A percentile compares a stretch with the other conserved stretches of the same genome.
Conservation (phyloP, 192 early-diverging fungal species). For the Kappamyces sp. region DNA sequence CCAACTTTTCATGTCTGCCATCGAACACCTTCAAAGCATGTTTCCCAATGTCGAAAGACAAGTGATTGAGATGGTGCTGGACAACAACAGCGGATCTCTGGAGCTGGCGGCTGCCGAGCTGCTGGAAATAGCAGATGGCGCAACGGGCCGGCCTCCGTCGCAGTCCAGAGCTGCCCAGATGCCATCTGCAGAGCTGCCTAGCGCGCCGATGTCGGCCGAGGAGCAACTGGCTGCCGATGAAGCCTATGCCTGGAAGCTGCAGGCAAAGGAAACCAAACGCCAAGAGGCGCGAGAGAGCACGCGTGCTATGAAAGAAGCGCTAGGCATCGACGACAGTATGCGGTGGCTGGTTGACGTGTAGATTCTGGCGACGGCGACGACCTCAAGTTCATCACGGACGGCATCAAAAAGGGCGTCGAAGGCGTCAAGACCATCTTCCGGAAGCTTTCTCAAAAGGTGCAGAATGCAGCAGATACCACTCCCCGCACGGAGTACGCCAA, state of each 20-base stretch:
- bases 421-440: constrained; percentile 12
- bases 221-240: constrained; percentile 5
- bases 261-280: constrained; percentile 4
- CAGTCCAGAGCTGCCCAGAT: neutral
- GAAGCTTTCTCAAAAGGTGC: neutral
- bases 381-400: constrained; percentile 4
- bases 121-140: constrained; percentile 11
- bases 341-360: neutral
- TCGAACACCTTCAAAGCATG: constrained; percentile 16
- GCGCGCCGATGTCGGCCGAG: neutral
- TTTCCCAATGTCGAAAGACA: constrained; percentile 29
- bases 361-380: too few relatives aligned
- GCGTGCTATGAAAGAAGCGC: neutral
- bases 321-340: neutral
- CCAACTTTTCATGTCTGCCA: constrained; percentile 3
- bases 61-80: constrained; percentile 21
- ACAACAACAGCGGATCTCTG: constrained; percentile 15
- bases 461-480: constrained; percentile 4
- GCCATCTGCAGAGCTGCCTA: neutral
- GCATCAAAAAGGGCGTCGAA: constrained; percentile 8
- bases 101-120: constrained; percentile 7
- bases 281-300: neutral
- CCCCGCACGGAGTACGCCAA: constrained; percentile 21
- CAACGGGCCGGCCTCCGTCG: neutral
- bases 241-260: constrained; percentile 6